phyloP scores from a whole-genome alignment of 768 basidiomycete species.

The Termitomyces sp. region DNA sequence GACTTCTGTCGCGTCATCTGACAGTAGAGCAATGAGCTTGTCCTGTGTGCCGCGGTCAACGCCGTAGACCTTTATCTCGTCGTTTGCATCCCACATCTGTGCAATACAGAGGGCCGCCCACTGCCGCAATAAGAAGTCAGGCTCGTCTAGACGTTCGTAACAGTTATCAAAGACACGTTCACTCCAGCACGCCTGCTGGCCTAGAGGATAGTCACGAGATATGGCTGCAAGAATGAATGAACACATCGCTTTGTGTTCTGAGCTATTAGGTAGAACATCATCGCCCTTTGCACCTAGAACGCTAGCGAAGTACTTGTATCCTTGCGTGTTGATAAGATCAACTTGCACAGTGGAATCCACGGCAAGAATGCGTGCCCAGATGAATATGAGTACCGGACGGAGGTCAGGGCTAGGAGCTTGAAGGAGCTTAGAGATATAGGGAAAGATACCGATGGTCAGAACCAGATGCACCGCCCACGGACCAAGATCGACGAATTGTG shows the following conservation, averaged over 20 bases:
- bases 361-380: constrained; percentile 96
- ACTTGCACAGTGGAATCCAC: constrained; percentile 92
- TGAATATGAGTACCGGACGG: constrained; percentile 97
- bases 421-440: constrained; percentile 94
- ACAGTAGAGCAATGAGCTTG: constrained; percentile 69
- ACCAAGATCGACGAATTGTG: constrained; percentile 96
- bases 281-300: constrained; percentile 70
- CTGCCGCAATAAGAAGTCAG: constrained; percentile 89
- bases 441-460: constrained; percentile 95
- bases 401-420: constrained; percentile 93
- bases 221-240: constrained; percentile 92
- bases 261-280: constrained; percentile 78
- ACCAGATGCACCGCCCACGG: constrained; percentile 99
- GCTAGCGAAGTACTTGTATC: constrained; percentile 82
- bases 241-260: constrained; percentile 98
- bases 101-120: constrained; percentile 94
- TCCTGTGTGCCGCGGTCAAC: constrained; percentile 79
- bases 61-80: constrained; percentile 83
- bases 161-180: constrained; percentile 86
- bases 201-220: constrained; percentile 82
- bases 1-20: constrained; percentile 90
- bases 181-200: constrained; percentile 80
- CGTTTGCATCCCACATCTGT: constrained; percentile 91
- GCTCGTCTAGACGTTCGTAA: constrained; percentile 77
- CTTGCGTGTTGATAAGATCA: constrained; percentile 79